Percentiles rank a stretch among this genome's conserved stretches.
phyloP scores from a whole-genome alignment of 2,329 filamentous ascomycete species.

The Cercospora sesami region DNA sequence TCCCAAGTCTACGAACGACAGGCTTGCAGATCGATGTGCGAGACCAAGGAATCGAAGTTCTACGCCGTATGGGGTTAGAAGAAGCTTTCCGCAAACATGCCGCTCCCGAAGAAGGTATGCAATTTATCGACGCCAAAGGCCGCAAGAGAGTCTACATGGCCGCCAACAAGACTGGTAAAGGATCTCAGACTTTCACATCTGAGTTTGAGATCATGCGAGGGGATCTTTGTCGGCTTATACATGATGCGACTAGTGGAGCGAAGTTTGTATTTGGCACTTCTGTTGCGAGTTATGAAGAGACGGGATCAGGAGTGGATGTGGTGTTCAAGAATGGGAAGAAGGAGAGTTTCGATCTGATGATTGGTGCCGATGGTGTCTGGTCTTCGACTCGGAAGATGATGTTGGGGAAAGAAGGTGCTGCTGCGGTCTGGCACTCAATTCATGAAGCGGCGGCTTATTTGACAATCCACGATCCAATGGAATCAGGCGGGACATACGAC shows the following conservation, averaged over 20 bases:
- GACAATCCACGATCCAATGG: background rate
- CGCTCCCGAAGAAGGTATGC: conserved; percentile 46
- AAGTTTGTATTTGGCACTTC: conserved; percentile 23
- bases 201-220: conserved; percentile 45
- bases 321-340: conserved; percentile 19
- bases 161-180: conserved; percentile 32
- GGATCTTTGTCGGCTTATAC: conserved; percentile 32
- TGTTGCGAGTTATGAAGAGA: conserved; percentile 11
- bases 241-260: conserved; percentile 15
- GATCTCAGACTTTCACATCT: conserved; percentile 40
- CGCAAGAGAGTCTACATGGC: conserved; percentile 25
- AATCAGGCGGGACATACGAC: conserved; percentile 8
- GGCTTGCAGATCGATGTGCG: conserved; percentile 52
- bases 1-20: conserved; percentile 41
- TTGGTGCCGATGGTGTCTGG: conserved; percentile 31
- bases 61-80: conserved; percentile 45
- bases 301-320: conserved; percentile 12
- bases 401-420: conserved; percentile 20
- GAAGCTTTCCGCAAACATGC: conserved; percentile 39
- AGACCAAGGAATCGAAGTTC: conserved; percentile 44
- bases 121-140: conserved; percentile 39
- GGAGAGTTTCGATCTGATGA: conserved; percentile 28
- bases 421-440: conserved; percentile 2
- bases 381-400: conserved; percentile 32
- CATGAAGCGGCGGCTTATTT: conserved; percentile 7